A percentile compares a stretch with the other conserved stretches of the same genome.
These are phyloP conservation scores for Pezicula carpinea DNA, from an alignment of 2,329 filamentous ascomycete species.

Conservation along the genomic window DNA sequence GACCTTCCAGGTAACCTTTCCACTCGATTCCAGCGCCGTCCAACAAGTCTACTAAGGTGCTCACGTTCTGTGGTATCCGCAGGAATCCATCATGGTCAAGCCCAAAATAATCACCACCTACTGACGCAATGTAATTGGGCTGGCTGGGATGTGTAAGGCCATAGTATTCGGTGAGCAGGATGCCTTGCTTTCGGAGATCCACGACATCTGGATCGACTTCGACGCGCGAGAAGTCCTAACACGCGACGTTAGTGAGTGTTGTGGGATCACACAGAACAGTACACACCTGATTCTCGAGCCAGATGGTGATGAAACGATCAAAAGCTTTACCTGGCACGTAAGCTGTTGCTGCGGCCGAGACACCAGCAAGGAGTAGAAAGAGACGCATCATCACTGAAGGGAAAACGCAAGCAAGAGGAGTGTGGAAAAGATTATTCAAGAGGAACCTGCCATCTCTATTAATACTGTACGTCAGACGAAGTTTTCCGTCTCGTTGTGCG, in stretches of 20 bases:
- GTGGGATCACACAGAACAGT: background rate
- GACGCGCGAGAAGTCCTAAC: conserved; percentile 39
- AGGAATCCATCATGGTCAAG: conserved; percentile 41
- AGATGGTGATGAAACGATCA: conserved; percentile 56
- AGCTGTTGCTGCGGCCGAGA: conserved; percentile 7
- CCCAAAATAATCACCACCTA: conserved; percentile 44
- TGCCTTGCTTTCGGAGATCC: conserved; percentile 38
- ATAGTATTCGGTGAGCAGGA: conserved; percentile 40
- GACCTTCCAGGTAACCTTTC: conserved; percentile 42
- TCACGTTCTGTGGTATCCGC: conserved; percentile 39
- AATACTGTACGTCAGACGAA: background rate
- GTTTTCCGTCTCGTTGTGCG: background rate
- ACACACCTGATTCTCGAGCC: conserved; percentile 53
- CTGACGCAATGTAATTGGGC: conserved; percentile 43
- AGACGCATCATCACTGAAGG: conserved; percentile 12
- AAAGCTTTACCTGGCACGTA: conserved; percentile 46
- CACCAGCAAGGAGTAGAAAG: conserved; percentile 8
- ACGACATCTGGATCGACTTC: conserved; percentile 34
- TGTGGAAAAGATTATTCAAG: background rate
- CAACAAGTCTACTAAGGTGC: conserved; percentile 41
- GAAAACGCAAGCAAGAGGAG: background rate
- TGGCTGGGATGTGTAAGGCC: conserved; percentile 42
- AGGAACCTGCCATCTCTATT: background rate
- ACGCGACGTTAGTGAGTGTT: background rate
- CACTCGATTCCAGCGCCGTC: conserved; percentile 37